Evolutionary conservation across 1,139 yeast genomes (phyloP), one percentile per base, ranked within the genome.

Genomic region (Kodamaea fungicola): DNA sequence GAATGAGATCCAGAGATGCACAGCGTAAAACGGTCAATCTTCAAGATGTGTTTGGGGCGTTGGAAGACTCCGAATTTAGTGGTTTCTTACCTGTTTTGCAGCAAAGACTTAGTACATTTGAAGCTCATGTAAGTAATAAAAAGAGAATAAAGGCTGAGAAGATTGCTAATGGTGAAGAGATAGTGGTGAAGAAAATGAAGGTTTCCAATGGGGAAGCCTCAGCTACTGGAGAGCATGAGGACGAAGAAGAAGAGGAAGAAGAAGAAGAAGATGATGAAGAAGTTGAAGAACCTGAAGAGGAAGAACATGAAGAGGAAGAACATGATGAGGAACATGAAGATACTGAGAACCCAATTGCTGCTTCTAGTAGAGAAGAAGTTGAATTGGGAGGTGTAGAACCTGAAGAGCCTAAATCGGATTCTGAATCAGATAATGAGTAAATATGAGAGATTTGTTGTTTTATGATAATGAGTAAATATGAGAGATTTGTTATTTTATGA

Each of bases 11-110:
- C 4, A 73, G 70, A 42, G 67, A 65, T 21, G 69, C 65, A 29
- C 76, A 71, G 34, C 68, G 88, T 41, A 80, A 78, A 52, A 78
- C 79, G 4, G 76, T 83, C 27, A 78, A 73, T 46, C 80, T 82
- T 2, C 85, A 80, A 45, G 94, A 84, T 55, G 65, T 84, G 8
- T 49, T 81, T 30, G 60, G 55, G 13, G 89, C 87, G 0, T 59
- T 84, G 38, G 81, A 78, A 38, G 59, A 58, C 26, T 68, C 80
- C 2, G 83, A 77, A 32, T 77, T 78, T 49, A 59, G 64, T 2
- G 74, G 79, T 1, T 80, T 79, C 52, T 51, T 73, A 2, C 80
- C 82, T 4, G 70, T 69, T 12, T 68, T 80, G 13, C 71, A 68
- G 50, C 75, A 62, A 50, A 83, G 68, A 47, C 62, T 72, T 48